Evolutionary conservation across 768 basidiomycete genomes (phyloP).

Genomic region (Leccinum arenicola): DNA sequence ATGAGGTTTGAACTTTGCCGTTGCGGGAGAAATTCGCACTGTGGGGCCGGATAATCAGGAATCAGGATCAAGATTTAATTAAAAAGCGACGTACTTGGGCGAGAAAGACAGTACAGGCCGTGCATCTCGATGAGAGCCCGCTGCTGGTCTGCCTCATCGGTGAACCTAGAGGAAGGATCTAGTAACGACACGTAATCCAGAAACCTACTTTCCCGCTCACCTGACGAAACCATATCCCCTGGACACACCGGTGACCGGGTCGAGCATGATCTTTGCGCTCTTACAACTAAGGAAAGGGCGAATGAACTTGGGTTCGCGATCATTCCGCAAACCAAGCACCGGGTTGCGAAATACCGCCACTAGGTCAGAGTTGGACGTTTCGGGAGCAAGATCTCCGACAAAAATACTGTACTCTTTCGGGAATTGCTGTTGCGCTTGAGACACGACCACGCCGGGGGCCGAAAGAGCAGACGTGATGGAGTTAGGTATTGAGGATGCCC

Average conservation of each 20-base stretch:
- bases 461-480: conserved; percentile 32
- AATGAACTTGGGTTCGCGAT: conserved; percentile 86
- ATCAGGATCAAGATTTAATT: not conserved
- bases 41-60: conserved; percentile 30
- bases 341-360: conserved; percentile 92
- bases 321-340: conserved; percentile 78
- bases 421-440: conserved; percentile 50
- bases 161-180: conserved; percentile 55
- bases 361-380: conserved; percentile 94
- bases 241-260: conserved; percentile 84
- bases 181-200: conserved; percentile 2
- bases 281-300: conserved; percentile 88
- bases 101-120: conserved; percentile 82
- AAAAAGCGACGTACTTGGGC: conserved; percentile 64
- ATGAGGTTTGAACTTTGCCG: conserved; percentile 78
- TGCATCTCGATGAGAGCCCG: conserved; percentile 91
- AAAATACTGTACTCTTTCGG: conserved; percentile 92
- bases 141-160: conserved; percentile 84
- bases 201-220: conserved; percentile 37
- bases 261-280: conserved; percentile 94
- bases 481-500: conserved; percentile 53
- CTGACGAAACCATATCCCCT: conserved; percentile 93
- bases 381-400: conserved; percentile 90
- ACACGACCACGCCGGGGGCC: conserved; percentile 25
- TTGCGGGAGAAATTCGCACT: conserved; percentile 92